Conservation (phyloP, 2,329 filamentous ascomycete genomes). For the Albophoma yamanashiensis region DNA sequence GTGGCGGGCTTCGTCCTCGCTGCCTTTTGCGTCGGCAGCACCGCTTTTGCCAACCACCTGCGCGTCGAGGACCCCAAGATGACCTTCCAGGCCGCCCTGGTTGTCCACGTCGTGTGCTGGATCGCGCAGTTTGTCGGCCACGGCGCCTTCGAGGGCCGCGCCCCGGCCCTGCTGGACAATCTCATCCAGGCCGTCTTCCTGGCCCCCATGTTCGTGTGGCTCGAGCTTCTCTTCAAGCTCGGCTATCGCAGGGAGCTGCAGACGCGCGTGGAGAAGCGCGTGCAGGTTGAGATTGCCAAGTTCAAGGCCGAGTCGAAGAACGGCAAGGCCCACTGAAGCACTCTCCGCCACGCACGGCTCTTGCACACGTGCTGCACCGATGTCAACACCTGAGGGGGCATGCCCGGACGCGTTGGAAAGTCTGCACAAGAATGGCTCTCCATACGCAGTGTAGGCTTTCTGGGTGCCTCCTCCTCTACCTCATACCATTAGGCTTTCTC, state of each 20-base stretch:
- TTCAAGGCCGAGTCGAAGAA: slow-evolving; percentile 49
- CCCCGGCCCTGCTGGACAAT: slow-evolving; percentile 85
- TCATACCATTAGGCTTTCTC: background rate
- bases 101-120: slow-evolving; percentile 67
- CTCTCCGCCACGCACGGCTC: background rate
- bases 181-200: slow-evolving; percentile 84
- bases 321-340: slow-evolving; percentile 37
- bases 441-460: background rate
- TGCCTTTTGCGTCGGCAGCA: slow-evolving; percentile 62
- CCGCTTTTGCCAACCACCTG: slow-evolving; percentile 67
- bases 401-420: background rate
- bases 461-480: background rate
- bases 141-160: slow-evolving; percentile 76
- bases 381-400: background rate
- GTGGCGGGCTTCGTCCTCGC: slow-evolving; percentile 75
- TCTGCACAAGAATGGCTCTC: background rate
- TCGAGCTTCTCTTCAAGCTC: slow-evolving; percentile 81
- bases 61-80: slow-evolving; percentile 42
- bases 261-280: slow-evolving; percentile 64
- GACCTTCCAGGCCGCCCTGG: slow-evolving; percentile 48
- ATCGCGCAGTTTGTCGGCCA: slow-evolving; percentile 86
- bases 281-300: slow-evolving; percentile 67
- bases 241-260: slow-evolving; percentile 87
- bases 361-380: background rate
- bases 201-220: slow-evolving; percentile 94